These are phyloP conservation scores for Aspergillus nanangensis DNA, from an alignment of 495 filamentous ascomycete genomes.

Conservation along the genomic window DNA sequence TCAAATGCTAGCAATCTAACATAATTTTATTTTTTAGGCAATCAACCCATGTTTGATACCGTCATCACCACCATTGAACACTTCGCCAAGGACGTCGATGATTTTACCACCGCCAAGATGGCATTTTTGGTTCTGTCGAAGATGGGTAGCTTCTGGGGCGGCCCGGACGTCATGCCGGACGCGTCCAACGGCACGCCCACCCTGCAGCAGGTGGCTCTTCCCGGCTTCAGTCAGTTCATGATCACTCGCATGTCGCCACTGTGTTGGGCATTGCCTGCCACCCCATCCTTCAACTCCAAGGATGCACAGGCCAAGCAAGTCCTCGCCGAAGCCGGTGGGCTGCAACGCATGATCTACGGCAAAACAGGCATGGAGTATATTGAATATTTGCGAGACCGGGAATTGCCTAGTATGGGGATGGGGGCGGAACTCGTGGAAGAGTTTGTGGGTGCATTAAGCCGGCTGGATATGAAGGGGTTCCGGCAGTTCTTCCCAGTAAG, in stretches of 20 bases:
- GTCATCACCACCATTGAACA: constrained; percentile 79
- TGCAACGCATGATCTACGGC: constrained; percentile 82
- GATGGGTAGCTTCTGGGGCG: constrained; percentile 83
- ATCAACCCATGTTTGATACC: constrained; percentile 82
- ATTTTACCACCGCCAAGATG: constrained; percentile 76
- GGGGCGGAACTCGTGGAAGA: constrained; percentile 47
- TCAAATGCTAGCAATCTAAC: not conserved
- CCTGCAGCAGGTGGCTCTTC: constrained; percentile 51
- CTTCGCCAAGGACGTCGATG: constrained; percentile 71
- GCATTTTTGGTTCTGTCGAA: constrained; percentile 73
- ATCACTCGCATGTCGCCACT: constrained; percentile 81
- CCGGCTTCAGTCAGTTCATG: constrained; percentile 91
- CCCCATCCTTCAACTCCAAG: constrained; percentile 69
- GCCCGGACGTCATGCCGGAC: constrained; percentile 63
- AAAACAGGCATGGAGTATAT: constrained; percentile 71
- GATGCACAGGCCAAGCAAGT: constrained; percentile 85
- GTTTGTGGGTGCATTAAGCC: constrained; percentile 50
- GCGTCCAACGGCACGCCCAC: constrained; percentile 34
- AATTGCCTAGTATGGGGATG: constrained; percentile 53
- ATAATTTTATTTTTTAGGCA: constrained; percentile 42
- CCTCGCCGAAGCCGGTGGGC: constrained; percentile 71
- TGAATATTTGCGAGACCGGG: constrained; percentile 48
- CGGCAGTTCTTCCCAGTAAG: constrained; percentile 51
- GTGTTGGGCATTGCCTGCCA: constrained; percentile 78
- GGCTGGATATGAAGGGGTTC: constrained; percentile 48